Conservation (phyloP, 176 grass and related monocot species). For the Calamus simplicifolius region DNA sequence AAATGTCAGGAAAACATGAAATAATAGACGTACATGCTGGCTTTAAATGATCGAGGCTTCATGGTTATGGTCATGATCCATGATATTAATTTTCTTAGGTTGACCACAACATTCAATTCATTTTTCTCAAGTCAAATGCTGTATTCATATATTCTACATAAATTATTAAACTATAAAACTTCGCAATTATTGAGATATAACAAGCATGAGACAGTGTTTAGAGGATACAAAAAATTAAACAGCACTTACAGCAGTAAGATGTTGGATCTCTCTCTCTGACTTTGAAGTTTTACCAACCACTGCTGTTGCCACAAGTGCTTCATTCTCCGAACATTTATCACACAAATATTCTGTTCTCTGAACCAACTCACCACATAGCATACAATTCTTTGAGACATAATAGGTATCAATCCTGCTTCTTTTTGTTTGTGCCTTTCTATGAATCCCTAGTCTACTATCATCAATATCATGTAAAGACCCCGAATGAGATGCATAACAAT, state of each 20-base stretch:
- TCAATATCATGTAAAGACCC: constrained; percentile 24
- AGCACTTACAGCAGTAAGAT: constrained; percentile 64
- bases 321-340: constrained; percentile 51
- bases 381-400: constrained; percentile 76
- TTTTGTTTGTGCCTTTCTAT: constrained; percentile 41
- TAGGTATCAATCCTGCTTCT: constrained; percentile 77
- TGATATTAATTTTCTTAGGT: no score
- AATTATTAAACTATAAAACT: no score
- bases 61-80: no score
- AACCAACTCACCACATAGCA: constrained; percentile 56
- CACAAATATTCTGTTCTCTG: constrained; percentile 55
- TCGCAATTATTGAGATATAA: no score
- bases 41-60: no score
- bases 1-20: no score
- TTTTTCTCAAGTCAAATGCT: no score
- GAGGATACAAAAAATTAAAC: background rate
- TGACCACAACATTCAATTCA: no score
- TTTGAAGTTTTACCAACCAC: constrained; percentile 61
- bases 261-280: constrained; percentile 74
- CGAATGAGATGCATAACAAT: constrained; percentile 19
- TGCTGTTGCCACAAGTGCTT: constrained; percentile 43
- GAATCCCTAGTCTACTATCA: constrained; percentile 22
- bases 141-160: no score
- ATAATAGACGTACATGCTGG: no score
- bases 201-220: background rate